phyloP scores from a whole-genome alignment of 495 filamentous ascomycete genomes.

The Clohesyomyces aquaticus region DNA sequence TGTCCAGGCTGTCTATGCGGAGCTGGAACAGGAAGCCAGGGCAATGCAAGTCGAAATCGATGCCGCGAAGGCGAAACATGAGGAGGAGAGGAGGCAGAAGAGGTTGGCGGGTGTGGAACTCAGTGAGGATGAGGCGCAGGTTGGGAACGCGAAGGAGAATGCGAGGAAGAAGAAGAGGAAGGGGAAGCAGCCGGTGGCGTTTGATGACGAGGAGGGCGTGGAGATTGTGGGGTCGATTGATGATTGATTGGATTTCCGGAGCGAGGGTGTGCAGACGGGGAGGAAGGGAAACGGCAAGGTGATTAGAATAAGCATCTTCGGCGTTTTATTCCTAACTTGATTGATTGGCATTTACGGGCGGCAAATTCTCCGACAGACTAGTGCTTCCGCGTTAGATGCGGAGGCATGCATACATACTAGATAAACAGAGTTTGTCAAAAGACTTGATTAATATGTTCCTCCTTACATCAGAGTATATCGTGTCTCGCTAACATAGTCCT shows the following conservation, averaged over 20 bases:
- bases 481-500: slow-evolving; percentile 39
- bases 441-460: no score
- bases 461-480: slow-evolving; percentile 17
- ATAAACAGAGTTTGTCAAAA: no score
- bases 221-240: slow-evolving; percentile 20
- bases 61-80: slow-evolving; percentile 67
- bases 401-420: no score
- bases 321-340: not conserved
- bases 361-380: not conserved
- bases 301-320: no score
- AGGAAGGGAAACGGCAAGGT: no score
- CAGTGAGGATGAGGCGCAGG: slow-evolving; percentile 44
- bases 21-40: slow-evolving; percentile 39
- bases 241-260: slow-evolving; percentile 5
- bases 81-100: slow-evolving; percentile 60
- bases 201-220: slow-evolving; percentile 8
- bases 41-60: slow-evolving; percentile 66
- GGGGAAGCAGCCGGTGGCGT: slow-evolving; percentile 35
- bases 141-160: slow-evolving; percentile 41
- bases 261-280: no score
- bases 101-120: slow-evolving; percentile 53
- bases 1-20: slow-evolving; percentile 33
- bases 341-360: no score
- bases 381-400: no score
- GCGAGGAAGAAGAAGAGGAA: slow-evolving; percentile 34